Base-by-base conservation (phyloP, 1,284 basidiomycete species). In the Cutaneotrichosporon cavernicola region DNA sequence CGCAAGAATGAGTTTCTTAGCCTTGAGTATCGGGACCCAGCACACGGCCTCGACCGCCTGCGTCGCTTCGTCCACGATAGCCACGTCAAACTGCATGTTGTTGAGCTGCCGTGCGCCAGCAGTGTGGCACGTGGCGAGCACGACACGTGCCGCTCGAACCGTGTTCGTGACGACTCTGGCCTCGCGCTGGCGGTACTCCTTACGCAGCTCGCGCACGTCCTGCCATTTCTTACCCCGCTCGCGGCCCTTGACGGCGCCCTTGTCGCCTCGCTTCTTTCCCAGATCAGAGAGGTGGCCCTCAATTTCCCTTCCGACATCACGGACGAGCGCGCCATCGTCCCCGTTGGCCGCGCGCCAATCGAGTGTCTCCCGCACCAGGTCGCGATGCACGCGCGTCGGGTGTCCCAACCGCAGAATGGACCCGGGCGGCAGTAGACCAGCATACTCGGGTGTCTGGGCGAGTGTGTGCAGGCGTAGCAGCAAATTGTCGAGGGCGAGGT, bases 11-110 rank as follows among this genome's bases (percentile, higher is more conserved):
- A 97, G 83, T 74, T 92, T 95, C 77, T 88, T 88, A 21, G 80
- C 74, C 78, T 93, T 94, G 75, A 96, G 85, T 58, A 97, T 90
- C 0, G 96, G 94, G 36, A 97, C 88, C 94, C 96, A 97, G 79
- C 95, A 97, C 4, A 93, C 91, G 9, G 93, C 90, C 81, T 98
- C 95, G n/a, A 97, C 78, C 3, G 93, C 95, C 78, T 98, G 96
- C 0, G 95, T 97, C 0, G 93, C 92, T 81, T 98, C 96, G 71
- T 98, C 96, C 49, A 99, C 92, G 50, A 98, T 90, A 9, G 94
- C 88, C 0, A 93, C 88, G 76, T 98, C 96, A 72, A 97, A 99
- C 3, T 84, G 78, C 65, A 89, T 84, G 65, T 89, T 87, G 47
- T 85, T 85, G 10, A 96, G 81, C 70, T 92, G 91, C 36, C 88